Conservation (phyloP, 345 rosid genomes). For the Murraya koenigii region DNA sequence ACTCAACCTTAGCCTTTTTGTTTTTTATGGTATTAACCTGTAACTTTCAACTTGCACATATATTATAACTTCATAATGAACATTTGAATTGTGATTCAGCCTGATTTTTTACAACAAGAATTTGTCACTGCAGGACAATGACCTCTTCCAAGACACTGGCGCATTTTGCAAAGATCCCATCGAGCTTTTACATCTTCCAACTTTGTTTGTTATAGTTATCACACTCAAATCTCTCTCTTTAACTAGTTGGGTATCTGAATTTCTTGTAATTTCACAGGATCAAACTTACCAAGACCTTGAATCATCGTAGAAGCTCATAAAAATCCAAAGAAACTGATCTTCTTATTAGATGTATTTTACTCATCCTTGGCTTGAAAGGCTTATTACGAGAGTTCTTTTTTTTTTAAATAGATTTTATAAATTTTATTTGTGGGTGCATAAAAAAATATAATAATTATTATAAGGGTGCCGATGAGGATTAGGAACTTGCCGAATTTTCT, state of each 20-base stretch:
- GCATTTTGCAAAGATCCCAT: slow-evolving; percentile 31
- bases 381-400: no score
- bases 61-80: slow-evolving; percentile 8
- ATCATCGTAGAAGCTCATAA: slow-evolving; percentile 47
- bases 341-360: slow-evolving; percentile 44
- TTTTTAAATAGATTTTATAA: no score
- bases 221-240: slow-evolving; percentile 19
- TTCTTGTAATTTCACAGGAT: slow-evolving; percentile 18
- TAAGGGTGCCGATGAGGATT: no score
- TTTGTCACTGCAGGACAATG: slow-evolving; percentile 60
- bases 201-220: slow-evolving; percentile 20
- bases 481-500: no score
- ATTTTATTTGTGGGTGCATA: no score
- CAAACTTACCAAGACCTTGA: slow-evolving; percentile 25
- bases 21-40: neutral
- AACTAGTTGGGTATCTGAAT: slow-evolving; percentile 9
- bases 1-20: no score
- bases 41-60: neutral
- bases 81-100: slow-evolving; percentile 20
- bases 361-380: no score
- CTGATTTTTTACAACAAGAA: slow-evolving; percentile 29
- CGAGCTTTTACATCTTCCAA: slow-evolving; percentile 30
- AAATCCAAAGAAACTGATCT: slow-evolving; percentile 74
- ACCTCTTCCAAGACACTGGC: slow-evolving; percentile 51
- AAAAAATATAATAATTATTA: no score